phyloP scores from a whole-genome alignment of 331 rosid genomes.

The Malus hybrid region DNA sequence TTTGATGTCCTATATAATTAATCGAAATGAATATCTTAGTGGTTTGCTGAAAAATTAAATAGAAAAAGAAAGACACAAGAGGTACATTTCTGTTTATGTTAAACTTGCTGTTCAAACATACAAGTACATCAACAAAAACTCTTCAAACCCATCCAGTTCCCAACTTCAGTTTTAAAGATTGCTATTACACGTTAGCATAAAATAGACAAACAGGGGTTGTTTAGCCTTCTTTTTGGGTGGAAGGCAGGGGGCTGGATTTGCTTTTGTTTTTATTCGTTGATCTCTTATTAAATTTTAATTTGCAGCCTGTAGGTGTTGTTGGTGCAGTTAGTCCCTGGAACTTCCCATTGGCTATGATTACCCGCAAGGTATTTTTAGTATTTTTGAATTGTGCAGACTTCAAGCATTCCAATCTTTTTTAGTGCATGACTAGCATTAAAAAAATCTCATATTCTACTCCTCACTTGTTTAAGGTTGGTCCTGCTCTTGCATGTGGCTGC shows the following conservation, averaged over 20 bases:
- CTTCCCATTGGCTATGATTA: constrained; percentile 97
- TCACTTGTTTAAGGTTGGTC: constrained; percentile 69
- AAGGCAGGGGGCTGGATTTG: not conserved
- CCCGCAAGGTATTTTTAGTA: constrained; percentile 58
- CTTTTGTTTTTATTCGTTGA: not conserved
- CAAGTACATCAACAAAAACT: not conserved
- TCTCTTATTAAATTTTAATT: constrained; percentile 5
- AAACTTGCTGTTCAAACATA: not conserved
- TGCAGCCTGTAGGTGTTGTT: constrained; percentile 98
- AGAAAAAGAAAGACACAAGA: not conserved
- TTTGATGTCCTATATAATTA: too few relatives aligned
- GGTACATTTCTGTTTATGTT: not conserved
- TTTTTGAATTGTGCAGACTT: constrained; percentile 5
- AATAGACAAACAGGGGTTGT: not conserved
- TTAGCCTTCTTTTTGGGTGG: not conserved
- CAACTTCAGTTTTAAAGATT: not conserved
- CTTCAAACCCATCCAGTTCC: not conserved
- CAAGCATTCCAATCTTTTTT: not conserved
- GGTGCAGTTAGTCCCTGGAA: constrained; percentile 96
- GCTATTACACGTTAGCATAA: not conserved
- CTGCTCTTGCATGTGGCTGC: constrained; percentile 99
- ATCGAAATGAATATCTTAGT: too few relatives aligned
- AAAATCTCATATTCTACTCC: constrained; percentile 10
- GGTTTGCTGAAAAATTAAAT: not conserved
- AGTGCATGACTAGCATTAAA: not conserved